A percentile compares a stretch with the other conserved stretches of the same genome.
phyloP scores from a whole-genome alignment of 139 green algal genomes.

The Chlamydomonas sp. region DNA sequence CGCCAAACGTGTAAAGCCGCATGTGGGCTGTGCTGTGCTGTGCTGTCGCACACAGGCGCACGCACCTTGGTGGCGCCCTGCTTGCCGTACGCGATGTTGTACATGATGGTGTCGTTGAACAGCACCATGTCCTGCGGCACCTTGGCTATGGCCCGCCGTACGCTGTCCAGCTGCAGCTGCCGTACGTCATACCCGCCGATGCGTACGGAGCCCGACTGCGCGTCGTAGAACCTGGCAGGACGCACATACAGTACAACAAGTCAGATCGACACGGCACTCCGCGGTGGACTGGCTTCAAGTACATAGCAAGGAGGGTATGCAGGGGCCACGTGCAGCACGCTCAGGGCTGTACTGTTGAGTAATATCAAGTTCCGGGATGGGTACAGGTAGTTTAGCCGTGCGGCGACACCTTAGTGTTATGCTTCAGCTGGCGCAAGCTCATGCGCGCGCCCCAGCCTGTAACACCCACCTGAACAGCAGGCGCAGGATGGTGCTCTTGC shows the following conservation, averaged over 20 bases:
- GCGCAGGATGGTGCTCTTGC: slow-evolving; percentile 75
- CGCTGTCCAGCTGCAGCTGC: slow-evolving; percentile 57
- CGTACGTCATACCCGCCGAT: slow-evolving; percentile 76
- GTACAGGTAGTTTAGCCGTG: no score
- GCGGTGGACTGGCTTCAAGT: no score
- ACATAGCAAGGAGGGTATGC: no score
- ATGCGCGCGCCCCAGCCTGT: neutral
- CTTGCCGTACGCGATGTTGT: slow-evolving; percentile 91
- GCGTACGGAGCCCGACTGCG: slow-evolving; percentile 68
- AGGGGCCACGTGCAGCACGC: no score
- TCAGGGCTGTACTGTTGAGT: no score
- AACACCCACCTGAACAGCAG: slow-evolving; percentile 71
- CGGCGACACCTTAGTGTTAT: no score
- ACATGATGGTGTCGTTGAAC: slow-evolving; percentile 96
- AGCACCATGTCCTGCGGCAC: slow-evolving; percentile 92
- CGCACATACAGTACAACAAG: no score
- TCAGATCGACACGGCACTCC: no score
- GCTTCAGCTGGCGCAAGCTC: no score
- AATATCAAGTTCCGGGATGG: no score
- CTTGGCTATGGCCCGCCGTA: slow-evolving; percentile 65
- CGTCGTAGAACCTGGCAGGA: slow-evolving; percentile 85
- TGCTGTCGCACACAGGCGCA: slow-evolving; percentile 30
- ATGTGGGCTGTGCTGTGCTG: no score
- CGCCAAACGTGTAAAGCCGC: no score
- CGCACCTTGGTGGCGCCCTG: slow-evolving; percentile 67